Evolutionary conservation across 1,284 basidiomycete species (phyloP), one percentile per base, ranked within the genome.

Genomic region (Sporisorium sorghi): DNA sequence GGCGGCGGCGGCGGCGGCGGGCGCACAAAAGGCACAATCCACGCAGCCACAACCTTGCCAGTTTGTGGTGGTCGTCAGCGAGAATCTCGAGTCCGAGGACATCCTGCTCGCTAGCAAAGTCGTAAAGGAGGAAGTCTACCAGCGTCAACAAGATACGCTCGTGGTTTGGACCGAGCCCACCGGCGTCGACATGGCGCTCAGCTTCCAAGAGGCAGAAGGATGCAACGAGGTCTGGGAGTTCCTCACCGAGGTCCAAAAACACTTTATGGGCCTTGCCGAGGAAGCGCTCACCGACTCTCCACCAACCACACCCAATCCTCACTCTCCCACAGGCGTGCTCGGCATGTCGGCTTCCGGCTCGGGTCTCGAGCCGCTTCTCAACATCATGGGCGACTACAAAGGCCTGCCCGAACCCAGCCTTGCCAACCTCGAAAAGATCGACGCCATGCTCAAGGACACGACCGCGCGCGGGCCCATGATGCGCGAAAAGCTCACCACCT

Each of bases 121-220:
- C 2, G 80, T 80, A 40, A 77, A 77, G 40, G 83, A 84, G 47
- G 83, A 84, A 49, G 82, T 84, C 46, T 84, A 84, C 43, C 83
- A 83, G 43, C 69, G 82, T 19, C 83, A 84, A 59, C 82, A 83
- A 43, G 96, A 98, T 76, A 99, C 97, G 2, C 88, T 99, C 47
- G 97, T 99, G 72, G 96, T 99, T 14, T 99, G 96, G 96, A 99
- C 96, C 1, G 96, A 98, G 84, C 93, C 92, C 0, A 91, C 94
- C 74, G 93, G 94, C 24, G 90, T 91, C 24, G 96, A 99, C 85
- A 95, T 97, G 85, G 97, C 97, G 3, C 87, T 99, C 52, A 97
- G 94, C 76, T 99, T 99, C 81, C 96, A 98, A 83, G 96, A 98
- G 81, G 89, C 93, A 0, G 93, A 96, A 71, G 97, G 96, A 33